These are phyloP conservation scores for Crithidia expoeki DNA, from an alignment of 208 protist species.

Conservation along the genomic window DNA sequence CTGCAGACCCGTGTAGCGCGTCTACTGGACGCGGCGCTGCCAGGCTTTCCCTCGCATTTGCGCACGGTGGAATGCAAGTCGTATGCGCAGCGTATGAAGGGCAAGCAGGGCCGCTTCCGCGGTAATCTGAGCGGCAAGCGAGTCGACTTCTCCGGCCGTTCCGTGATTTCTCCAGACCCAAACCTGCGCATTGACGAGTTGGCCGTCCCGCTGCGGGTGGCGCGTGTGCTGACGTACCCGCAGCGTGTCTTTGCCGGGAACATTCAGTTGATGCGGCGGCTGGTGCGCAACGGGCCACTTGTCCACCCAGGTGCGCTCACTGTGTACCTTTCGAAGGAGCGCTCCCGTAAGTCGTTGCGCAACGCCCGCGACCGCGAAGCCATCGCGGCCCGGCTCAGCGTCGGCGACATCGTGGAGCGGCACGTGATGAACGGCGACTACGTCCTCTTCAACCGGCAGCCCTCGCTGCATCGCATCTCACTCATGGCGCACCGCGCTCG, in stretches of 20 bases:
- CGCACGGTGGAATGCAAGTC: conserved; percentile 78
- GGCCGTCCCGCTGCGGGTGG: conserved; percentile 96
- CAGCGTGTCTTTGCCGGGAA: conserved; percentile 96
- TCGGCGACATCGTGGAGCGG: conserved; percentile 99
- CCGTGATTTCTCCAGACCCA: conserved; percentile 99
- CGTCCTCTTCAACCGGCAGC: conserved; percentile 99
- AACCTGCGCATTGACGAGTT: conserved; percentile 98
- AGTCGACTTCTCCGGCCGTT: conserved; percentile 99
- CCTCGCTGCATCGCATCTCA: conserved; percentile 98
- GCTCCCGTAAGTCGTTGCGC: conserved; percentile 78
- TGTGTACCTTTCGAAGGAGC: conserved; percentile 84
- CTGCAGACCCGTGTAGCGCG: conserved; percentile 95
- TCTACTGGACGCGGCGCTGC: conserved; percentile 82
- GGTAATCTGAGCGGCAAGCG: conserved; percentile 99
- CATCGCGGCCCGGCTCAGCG: conserved; percentile 80
- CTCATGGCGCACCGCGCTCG: conserved; percentile 98
- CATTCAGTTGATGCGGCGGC: conserved; percentile 87
- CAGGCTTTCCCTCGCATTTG: conserved; percentile 77
- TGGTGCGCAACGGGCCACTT: conserved; percentile 96
- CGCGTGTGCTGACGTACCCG: conserved; percentile 98
- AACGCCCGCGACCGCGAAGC: conserved; percentile 70
- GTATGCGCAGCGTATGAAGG: conserved; percentile 98
- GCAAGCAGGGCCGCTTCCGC: conserved; percentile 99
- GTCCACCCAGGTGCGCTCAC: conserved; percentile 97
- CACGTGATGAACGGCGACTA: conserved; percentile 98